These are phyloP conservation scores for Achlya hypogyna DNA, from an alignment of 352 stramenopile species.

Conservation along the genomic window DNA sequence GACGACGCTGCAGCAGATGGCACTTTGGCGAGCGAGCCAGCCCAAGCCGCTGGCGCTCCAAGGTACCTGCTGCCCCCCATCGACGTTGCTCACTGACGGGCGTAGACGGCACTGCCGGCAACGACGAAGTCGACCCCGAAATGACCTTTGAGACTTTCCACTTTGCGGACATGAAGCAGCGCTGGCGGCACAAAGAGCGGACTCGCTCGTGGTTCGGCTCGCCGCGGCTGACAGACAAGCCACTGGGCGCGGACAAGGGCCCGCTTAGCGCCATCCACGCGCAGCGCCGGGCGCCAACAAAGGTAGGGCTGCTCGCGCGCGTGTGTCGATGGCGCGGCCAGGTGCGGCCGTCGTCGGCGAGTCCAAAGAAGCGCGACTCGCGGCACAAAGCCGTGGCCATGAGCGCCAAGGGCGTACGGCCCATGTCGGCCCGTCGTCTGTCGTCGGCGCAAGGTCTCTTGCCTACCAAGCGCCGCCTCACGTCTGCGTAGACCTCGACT, in stretches of 20 bases:
- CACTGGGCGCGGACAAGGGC: no score
- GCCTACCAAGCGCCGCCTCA: not conserved
- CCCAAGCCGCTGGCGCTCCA: slow-evolving; percentile 22
- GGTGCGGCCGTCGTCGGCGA: slow-evolving; percentile 12
- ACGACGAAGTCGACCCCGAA: slow-evolving; percentile 7
- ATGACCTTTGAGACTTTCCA: slow-evolving; percentile 14
- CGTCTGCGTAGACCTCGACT: not conserved
- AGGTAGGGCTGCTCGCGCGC: not conserved
- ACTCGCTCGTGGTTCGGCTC: slow-evolving; percentile 17
- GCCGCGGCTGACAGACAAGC: no score
- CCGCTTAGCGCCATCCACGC: not conserved
- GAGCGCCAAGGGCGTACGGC: not conserved
- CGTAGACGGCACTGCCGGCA: not conserved
- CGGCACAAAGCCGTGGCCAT: not conserved
- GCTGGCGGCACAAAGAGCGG: slow-evolving; percentile 16
- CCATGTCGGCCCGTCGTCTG: not conserved
- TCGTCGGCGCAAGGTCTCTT: not conserved
- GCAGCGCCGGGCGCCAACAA: not conserved
- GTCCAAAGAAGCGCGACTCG: slow-evolving; percentile 7
- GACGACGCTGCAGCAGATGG: slow-evolving; percentile 59
- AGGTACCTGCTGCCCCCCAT: not conserved
- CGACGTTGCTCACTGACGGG: not conserved
- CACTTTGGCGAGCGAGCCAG: slow-evolving; percentile 67
- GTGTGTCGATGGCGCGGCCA: not conserved
- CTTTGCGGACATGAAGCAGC: slow-evolving; percentile 16